Base-by-base conservation (phyloP, 2,329 filamentous ascomycete species). In the Orbilia quercus region DNA sequence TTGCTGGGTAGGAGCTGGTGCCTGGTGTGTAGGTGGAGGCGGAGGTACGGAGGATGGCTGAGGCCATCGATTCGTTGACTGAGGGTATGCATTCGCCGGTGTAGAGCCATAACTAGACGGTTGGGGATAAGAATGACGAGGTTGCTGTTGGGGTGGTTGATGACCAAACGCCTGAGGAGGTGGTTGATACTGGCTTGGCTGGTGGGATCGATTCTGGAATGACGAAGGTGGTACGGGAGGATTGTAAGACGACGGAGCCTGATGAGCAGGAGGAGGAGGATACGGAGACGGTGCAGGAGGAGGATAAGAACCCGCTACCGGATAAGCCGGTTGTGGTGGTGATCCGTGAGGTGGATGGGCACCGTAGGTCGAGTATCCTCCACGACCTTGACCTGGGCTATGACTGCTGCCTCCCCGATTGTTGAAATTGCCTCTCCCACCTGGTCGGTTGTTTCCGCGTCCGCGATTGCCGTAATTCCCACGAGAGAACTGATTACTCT, bases 401-500 rank as follows among this genome's bases (percentile, higher is more conserved):
- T 72, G 67, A 25, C 47, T 65, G 5, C 59, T 31, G n/a, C 53
- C 67, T 45, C 67, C 67, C 22, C 67, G 59, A 53, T 65, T 59
- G 47, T 65, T 72, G 48, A 72, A 72, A 18, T 72, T 72, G 38
- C 67, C 67, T 40, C 67, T 51, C 59, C 67, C 67, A 9, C 67
- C 67, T 16, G 44, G 25, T 20, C 67, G 51, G 50, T 48, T 59
- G 22, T 72, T 72, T 16, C 67, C 67, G 36, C 67, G 67, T 11
- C 67, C 67, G 20, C 67, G 67, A 65, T 64, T 65, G 16, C 59
- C 59, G 44, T 72, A 72, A 18, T 65, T 65, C 25, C 67, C 67
- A 44, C 67, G 67, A 5, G 67, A 72, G 53, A 72, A 72, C 50
- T 72, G 67, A 42, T 72, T 72, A 34, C 54, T 72, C 23, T 59